Evolutionary conservation across 202 grass and related monocot species (phyloP).

Genomic region (Tripidium arundinaceum): DNA sequence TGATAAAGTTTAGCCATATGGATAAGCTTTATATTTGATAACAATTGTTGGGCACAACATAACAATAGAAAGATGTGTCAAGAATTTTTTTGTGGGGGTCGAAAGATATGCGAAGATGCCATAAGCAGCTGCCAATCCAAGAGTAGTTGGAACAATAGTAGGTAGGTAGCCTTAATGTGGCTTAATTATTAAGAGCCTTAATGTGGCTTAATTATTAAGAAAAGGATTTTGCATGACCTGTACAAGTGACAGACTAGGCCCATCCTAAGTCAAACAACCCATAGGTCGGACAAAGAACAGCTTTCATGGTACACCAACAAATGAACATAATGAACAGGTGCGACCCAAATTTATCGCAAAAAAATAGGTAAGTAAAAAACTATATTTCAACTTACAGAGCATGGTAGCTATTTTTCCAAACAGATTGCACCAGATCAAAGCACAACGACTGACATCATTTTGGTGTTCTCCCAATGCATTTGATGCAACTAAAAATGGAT

Average conservation of each 20-base stretch:
- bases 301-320: not conserved
- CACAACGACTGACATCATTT: not conserved
- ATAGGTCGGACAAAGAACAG: not conserved
- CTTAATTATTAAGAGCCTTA: too few relatives aligned
- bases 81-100: not conserved
- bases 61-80: not conserved
- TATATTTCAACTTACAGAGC: not conserved
- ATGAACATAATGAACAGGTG: not conserved
- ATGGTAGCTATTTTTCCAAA: not conserved
- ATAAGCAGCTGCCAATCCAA: not conserved
- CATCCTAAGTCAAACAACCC: conserved; percentile 14
- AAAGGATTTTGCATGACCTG: conserved; percentile 25
- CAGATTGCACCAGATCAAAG: conserved; percentile 6
- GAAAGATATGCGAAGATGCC: conserved; percentile 1
- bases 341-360: not conserved
- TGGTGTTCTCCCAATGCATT: not conserved
- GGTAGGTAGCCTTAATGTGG: too few relatives aligned
- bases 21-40: too few relatives aligned
- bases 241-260: not conserved
- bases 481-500: not conserved
- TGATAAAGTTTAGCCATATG: too few relatives aligned
- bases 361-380: not conserved
- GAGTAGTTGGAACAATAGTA: conserved; percentile 10
- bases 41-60: too few relatives aligned
- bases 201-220: conserved; percentile 18